These are phyloP conservation scores for Taphrina sp. DNA, from an alignment of 1,139 yeast species.

Conservation along the genomic window DNA sequence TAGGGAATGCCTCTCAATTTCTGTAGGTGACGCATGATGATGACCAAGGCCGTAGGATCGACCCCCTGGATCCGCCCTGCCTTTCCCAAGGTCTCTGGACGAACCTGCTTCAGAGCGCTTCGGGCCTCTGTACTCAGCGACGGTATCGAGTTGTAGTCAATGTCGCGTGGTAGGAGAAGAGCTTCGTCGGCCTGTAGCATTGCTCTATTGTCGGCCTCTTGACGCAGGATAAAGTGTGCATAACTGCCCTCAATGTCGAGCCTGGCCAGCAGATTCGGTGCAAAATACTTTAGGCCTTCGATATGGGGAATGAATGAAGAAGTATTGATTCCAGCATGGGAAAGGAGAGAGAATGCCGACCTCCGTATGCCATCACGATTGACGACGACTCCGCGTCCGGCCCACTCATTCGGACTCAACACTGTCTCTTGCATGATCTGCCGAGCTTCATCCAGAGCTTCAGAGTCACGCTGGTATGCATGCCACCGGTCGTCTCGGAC, in stretches of 20 bases:
- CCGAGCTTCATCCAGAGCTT: conserved; percentile 50
- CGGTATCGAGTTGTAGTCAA: conserved; percentile 56
- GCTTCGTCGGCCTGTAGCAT: conserved; percentile 80
- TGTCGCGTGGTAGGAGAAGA: conserved; percentile 57
- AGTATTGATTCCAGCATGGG: conserved; percentile 48
- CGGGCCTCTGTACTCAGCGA: conserved; percentile 74
- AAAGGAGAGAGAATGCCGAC: conserved; percentile 57
- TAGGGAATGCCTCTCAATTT: conserved; percentile 2
- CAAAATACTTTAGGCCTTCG: conserved; percentile 7
- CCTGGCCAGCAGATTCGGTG: conserved; percentile 48
- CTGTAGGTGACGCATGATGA: conserved; percentile 23
- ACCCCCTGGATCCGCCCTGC: conserved; percentile 93
- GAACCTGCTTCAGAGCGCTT: conserved; percentile 63
- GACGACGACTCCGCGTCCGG: conserved; percentile 45
- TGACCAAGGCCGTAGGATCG: conserved; percentile 60
- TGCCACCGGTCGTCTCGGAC: conserved; percentile 62
- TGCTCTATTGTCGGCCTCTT: conserved; percentile 66
- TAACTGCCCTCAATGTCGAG: conserved; percentile 78
- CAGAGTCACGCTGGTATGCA: conserved; percentile 51
- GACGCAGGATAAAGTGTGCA: conserved; percentile 74
- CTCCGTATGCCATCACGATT: conserved; percentile 43
- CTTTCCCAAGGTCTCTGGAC: conserved; percentile 90
- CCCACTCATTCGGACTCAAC: conserved; percentile 65
- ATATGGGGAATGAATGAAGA: conserved; percentile 38
- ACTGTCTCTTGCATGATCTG: conserved; percentile 51